Evolutionary conservation across 331 rosid species (phyloP), one percentile per base, ranked within the genome.

Genomic region (Pyracantha coccinea): DNA sequence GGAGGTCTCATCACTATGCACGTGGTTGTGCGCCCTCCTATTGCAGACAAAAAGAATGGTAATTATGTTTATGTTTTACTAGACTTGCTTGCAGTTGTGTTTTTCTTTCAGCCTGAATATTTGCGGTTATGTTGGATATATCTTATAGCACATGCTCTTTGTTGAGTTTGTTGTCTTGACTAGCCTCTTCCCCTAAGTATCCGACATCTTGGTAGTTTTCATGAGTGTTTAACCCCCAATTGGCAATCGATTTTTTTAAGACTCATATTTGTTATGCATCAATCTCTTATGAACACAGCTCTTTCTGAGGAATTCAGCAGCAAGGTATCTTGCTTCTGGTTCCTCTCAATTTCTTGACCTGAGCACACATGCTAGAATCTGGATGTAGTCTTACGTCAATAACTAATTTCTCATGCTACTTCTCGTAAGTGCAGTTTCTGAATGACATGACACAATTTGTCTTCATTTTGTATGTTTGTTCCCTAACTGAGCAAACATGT

Each of bases 1-100:
- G 86, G 80, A 64, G 72, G 80, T 62, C 80, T 82, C 75, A 81
- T 81, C 73, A 82, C 84, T 21, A 85, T 85, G 89, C 89, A 82
- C 20, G 86, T 85, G 66, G 86, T 85, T 64, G 84, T 85, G 47
- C 82, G 84, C 12, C 84, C 82, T 75, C 88, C 85, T 29, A 72
- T 75, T 53, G 54, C 83, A 21, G 83, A 77, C 72, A 81, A 84
- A 68, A 77, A 47, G 75, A 71, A 45, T 38, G 87, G 87, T 84
- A 77, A 80, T 47, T 57, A 5, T 72, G 68, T 58, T 72, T 25
- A 33, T 75, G 23, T n/a, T 27, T 28, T 50, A 13, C 63, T 12
- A 15, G 47, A 7, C 60, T 10, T 15, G 7, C 63, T 71, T 71
- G 75, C 66, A 3, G 54, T 61, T 73, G 0, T 72, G 55, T 55